Base-by-base conservation (phyloP, 2,329 filamentous ascomycete species). In the Fulvia fulva region DNA sequence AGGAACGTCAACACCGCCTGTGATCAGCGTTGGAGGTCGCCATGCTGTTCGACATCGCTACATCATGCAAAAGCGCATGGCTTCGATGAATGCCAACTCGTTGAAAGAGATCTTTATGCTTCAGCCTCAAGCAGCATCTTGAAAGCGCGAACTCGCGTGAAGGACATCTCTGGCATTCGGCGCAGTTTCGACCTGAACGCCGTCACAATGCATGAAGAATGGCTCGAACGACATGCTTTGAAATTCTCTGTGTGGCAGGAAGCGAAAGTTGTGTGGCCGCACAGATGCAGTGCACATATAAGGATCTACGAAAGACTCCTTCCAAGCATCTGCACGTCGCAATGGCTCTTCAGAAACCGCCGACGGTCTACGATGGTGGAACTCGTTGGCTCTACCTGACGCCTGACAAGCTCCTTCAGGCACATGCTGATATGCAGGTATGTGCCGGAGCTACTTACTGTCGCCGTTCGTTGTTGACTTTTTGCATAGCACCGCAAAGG, bases 21-120 rank as follows among this genome's bases (percentile, higher is more conserved):
- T 65, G 26, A 65, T 70, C 52, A 52, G 66, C 59, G 51, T 58
- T 21, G 63, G 58, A 14, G 67, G 69, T 37, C 83, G 91, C 63
- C 89, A 92, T 71, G 83, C 88, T 55, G 85, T 92, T 49, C 81
- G 93, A 63, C 86, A 89, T 65, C 83, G 90, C 60, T 90, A 92
- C 74, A 96, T 97, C 68, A 88, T 88, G 57, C 90, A 94, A 67
- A 97, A 97, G 79, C 87, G 86, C 68, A 84, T 87, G 77, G 91
- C 92, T 2, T 83, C 91, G 58, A 83, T 91, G 77, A 89, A 97
- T 73, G 82, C 87, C 51, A 86, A 88, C 69, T 90, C 91, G 14
- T 76, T 97, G 70, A 93, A 92, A 73, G 91, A 97, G 84, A 89
- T 89, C 69, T 86, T 88, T 65, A 88, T 88, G 86, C 80, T 88